Evolutionary conservation across 495 filamentous ascomycete species (phyloP), one percentile per base, ranked within the genome.

Genomic region (Penicillium salamii): DNA sequence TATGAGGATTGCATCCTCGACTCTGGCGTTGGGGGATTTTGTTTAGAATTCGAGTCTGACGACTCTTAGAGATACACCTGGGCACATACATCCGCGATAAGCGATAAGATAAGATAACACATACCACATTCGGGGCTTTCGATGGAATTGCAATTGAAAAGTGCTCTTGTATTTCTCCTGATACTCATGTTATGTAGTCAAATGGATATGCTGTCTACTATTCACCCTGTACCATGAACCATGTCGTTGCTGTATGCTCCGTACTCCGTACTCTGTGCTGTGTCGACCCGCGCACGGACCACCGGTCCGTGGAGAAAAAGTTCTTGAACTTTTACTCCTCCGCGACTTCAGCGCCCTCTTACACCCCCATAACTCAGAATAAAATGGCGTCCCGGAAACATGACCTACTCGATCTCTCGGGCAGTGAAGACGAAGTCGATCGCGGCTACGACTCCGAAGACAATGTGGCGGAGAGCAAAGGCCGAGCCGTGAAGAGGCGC

Each of bases 391-490:
- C 77, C n/a, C 80, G 83, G 53, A 89, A 86, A 42, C 75, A 78
- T 67, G 79, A 89, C 32, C 91, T 85, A 54, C 78, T 95, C 15
- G 89, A 91, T 42, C 78, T 77, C 7, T 79, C 74, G 13, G 54
- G 56, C 5, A 87, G 85, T 61, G 89, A 91, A 31, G 81, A 87
- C 3, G 81, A 85, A 39, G 77, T 75, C 28, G 72, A 79, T 37
- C 65, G 74, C 36, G 84, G 79, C 36, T 89, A 87, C 54, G 78
- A 90, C 55, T 91, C 87, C 3, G 88, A 89, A 43, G 76, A 63
- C 23, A 78, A 79, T 28, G 71, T 86, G 34, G 69, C 89, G 35
- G 78, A 80, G 51, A 70, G 49, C 42, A 88, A 88, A 69, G 83
- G 82, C 12, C 78, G 80, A 18, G 65, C 66, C 33, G 69, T 77